Percentiles rank a stretch among this genome's conserved stretches.
Evolutionary conservation across 148 eudicot species (phyloP).

Genomic region (Agrostemma githago): DNA sequence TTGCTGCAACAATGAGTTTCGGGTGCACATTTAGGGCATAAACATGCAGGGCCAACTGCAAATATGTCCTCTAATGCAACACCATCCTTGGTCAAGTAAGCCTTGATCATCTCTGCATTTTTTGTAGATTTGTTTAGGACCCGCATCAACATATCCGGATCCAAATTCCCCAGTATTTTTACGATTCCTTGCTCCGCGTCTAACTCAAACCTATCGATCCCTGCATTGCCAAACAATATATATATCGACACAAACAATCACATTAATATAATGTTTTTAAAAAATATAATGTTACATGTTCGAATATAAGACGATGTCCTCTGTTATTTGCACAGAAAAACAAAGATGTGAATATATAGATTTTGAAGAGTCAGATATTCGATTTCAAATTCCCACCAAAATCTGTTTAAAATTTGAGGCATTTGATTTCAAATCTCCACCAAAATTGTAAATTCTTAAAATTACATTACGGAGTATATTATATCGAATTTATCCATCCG

Average conservation of each 20-base stretch:
- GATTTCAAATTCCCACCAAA: no score
- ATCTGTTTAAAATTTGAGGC: no score
- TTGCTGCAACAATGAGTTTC: not conserved
- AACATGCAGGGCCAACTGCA: not conserved
- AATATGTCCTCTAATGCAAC: not conserved
- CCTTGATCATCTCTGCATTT: conserved; percentile 1
- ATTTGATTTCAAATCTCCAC: no score
- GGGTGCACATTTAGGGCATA: not conserved
- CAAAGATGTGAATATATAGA: no score
- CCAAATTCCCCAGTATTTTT: conserved; percentile 3
- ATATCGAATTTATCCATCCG: no score
- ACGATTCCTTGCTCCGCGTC: not conserved
- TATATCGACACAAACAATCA: not conserved
- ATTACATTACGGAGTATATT: no score
- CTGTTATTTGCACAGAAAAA: no score
- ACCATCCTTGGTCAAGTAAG: not conserved
- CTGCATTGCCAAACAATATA: not conserved
- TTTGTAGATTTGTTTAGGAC: not conserved
- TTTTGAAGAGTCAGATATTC: no score
- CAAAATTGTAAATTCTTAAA: no score
- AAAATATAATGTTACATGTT: no score
- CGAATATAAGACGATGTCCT: no score
- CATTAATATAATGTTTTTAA: no score
- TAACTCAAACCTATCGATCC: conserved; percentile 9
- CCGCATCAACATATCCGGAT: conserved; percentile 6